Percentiles rank a stretch among this genome's conserved stretches.
Conservation (phyloP, 2,329 filamentous ascomycete genomes). For the Monilinia vaccinii-corymbosi region DNA sequence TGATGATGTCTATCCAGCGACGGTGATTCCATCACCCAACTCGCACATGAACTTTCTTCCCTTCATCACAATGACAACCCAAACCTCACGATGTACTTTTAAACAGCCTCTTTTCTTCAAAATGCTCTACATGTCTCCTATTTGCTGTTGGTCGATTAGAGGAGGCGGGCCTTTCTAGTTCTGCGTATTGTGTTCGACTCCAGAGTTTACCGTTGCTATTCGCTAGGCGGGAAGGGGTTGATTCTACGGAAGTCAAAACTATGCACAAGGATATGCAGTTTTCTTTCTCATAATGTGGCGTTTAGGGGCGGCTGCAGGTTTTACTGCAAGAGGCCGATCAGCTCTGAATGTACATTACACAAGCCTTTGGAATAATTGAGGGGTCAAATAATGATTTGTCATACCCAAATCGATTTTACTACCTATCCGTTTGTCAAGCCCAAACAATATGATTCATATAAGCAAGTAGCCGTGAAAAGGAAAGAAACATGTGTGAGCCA, state of each 20-base stretch:
- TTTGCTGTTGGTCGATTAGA: not conserved
- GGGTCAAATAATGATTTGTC: not conserved
- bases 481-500: too few relatives aligned
- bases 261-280: conserved; percentile 9
- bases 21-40: not conserved
- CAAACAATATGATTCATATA: too few relatives aligned
- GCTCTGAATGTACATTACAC: conserved; percentile 8
- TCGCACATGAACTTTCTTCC: not conserved
- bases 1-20: conserved; percentile 6
- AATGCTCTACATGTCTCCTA: not conserved
- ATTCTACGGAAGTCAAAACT: conserved; percentile 6
- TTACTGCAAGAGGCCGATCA: not conserved
- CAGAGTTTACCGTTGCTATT: not conserved
- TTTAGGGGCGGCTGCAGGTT: conserved; percentile 5
- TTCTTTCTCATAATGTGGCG: conserved; percentile 12
- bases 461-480: too few relatives aligned
- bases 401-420: not conserved
- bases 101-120: not conserved
- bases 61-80: not conserved
- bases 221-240: not conserved
- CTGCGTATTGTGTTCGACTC: not conserved
- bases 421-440: not conserved
- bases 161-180: not conserved
- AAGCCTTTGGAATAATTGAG: not conserved
- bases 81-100: conserved; percentile 4